These are phyloP conservation scores for Cladosporium sp. DNA, from an alignment of 2,329 filamentous ascomycete species.

Conservation along the genomic window DNA sequence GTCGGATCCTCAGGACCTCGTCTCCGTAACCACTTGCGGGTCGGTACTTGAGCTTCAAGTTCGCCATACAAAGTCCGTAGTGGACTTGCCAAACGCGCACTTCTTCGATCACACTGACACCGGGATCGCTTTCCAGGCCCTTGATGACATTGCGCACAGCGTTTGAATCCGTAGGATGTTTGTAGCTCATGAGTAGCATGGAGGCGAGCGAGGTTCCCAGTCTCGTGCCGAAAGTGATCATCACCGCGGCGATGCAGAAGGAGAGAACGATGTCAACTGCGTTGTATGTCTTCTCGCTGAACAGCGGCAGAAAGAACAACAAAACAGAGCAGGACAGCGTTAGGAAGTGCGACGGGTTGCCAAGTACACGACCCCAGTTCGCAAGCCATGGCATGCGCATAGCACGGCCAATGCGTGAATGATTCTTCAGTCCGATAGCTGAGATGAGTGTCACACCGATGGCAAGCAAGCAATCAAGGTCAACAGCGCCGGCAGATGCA, in stretches of 20 bases:
- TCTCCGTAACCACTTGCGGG: slow-evolving; percentile 62
- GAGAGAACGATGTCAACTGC: slow-evolving; percentile 85
- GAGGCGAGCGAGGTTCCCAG: slow-evolving; percentile 83
- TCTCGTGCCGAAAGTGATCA: slow-evolving; percentile 84
- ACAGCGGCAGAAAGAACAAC: slow-evolving; percentile 77
- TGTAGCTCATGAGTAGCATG: slow-evolving; percentile 95
- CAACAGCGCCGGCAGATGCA: slow-evolving; percentile 74
- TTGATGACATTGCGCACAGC: slow-evolving; percentile 74
- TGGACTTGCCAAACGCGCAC: slow-evolving; percentile 99
- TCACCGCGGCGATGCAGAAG: slow-evolving; percentile 76
- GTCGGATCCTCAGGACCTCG: slow-evolving; percentile 70
- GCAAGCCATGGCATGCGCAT: slow-evolving; percentile 85
- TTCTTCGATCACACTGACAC: slow-evolving; percentile 77
- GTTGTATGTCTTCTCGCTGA: slow-evolving; percentile 77
- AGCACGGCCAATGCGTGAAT: slow-evolving; percentile 85
- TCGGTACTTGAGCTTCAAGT: slow-evolving; percentile 74
- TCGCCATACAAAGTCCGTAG: slow-evolving; percentile 95
- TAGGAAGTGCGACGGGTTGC: slow-evolving; percentile 92
- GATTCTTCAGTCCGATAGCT: slow-evolving; percentile 84
- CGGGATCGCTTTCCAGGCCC: slow-evolving; percentile 80
- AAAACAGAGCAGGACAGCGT: slow-evolving; percentile 84
- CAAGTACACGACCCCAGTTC: slow-evolving; percentile 79
- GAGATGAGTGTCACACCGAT: slow-evolving; percentile 82
- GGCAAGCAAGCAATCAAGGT: slow-evolving; percentile 78
- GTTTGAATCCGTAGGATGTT: slow-evolving; percentile 43